Evolutionary conservation across 2,329 filamentous ascomycete genomes (phyloP), one percentile per base, ranked within the genome.

Genomic region (Triangularia verruculosa): DNA sequence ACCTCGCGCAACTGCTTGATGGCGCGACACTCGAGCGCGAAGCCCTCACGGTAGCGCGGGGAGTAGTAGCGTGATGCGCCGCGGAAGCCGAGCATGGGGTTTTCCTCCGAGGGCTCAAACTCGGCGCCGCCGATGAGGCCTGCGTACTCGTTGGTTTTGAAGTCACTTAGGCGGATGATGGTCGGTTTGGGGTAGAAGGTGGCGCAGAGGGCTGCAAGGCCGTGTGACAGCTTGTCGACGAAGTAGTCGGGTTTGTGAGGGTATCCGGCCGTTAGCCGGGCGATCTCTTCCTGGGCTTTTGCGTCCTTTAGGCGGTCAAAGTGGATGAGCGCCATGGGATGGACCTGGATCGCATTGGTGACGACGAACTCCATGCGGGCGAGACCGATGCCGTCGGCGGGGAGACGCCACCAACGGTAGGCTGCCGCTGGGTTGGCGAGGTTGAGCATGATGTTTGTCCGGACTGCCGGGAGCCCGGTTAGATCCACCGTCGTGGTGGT

Each of bases 51-150:
- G 64, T 78, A 78, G 2, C 63, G 72, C 4, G 75, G 71, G 22
- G 76, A 78, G 68, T 78, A 78, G 69, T 78, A 78, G 8, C 76
- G 73, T 3, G 76, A 78, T 15, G 76, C 76, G 22, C 77, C 77
- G 6, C 76, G 76, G 66, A 78, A 78, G 8, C 77, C 77, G 7
- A 78, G 65, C 76, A 78, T 78, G 1, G 76, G 77, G 51, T 78
- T 78, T 25, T 78, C 75, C 58, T 78, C 76, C 20, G 70, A 66
- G 1, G 74, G 73, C 66, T 78, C 76, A 61, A 78, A 78, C 61
- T 78, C 72, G 2, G 70, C 68, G 20, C 76, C 77, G 12, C 77
- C 77, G 52, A 78, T 73, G 25, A 78, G 76, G 24, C 71, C 68
- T 1, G 75, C 74, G 66, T 78, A 78, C 62, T 77, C 77, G 61